Evolutionary conservation across 768 basidiomycete species (phyloP).

Genomic region (Amanita jacksonii): DNA sequence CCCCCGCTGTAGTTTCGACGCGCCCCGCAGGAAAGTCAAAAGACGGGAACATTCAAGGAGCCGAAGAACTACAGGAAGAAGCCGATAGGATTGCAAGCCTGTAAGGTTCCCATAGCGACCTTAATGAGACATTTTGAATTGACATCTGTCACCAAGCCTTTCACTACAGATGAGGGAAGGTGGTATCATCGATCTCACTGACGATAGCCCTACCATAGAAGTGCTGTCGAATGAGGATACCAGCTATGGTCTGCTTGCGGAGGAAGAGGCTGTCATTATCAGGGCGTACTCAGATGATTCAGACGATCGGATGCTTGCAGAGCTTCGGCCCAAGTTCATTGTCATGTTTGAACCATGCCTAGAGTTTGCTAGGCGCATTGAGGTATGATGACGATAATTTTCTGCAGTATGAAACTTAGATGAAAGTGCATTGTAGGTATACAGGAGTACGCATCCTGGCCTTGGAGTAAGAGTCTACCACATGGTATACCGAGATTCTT

Average conservation of each 20-base stretch:
- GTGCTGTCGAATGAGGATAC: slow-evolving; percentile 40
- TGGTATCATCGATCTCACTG: slow-evolving; percentile 15
- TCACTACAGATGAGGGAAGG: slow-evolving; percentile 17
- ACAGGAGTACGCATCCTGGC: slow-evolving; percentile 76
- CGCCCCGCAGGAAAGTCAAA: slow-evolving; percentile 9
- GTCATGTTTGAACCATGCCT: slow-evolving; percentile 94
- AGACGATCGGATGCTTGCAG: slow-evolving; percentile 81
- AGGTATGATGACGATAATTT: slow-evolving; percentile 39
- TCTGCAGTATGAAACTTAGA: not conserved
- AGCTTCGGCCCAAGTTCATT: slow-evolving; percentile 85
- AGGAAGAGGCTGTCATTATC: slow-evolving; percentile 76
- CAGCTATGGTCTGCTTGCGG: slow-evolving; percentile 68
- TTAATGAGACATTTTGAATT: slow-evolving; percentile 1
- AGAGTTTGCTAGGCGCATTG: slow-evolving; percentile 86
- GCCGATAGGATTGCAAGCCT: slow-evolving; percentile 18
- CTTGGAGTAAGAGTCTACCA: slow-evolving; percentile 86
- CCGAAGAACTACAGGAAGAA: slow-evolving; percentile 28
- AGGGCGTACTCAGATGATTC: slow-evolving; percentile 87
- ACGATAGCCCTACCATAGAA: slow-evolving; percentile 23
- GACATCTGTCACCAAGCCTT: slow-evolving; percentile 18
- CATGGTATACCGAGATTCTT: slow-evolving; percentile 87
- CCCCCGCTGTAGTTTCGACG: slow-evolving; percentile 22
- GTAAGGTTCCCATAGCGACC: not conserved
- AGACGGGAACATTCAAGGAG: slow-evolving; percentile 12
- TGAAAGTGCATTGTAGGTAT: slow-evolving; percentile 44